phyloP scores from a whole-genome alignment of 805 yeast species.

The Cyberlindnera suaveolens region DNA sequence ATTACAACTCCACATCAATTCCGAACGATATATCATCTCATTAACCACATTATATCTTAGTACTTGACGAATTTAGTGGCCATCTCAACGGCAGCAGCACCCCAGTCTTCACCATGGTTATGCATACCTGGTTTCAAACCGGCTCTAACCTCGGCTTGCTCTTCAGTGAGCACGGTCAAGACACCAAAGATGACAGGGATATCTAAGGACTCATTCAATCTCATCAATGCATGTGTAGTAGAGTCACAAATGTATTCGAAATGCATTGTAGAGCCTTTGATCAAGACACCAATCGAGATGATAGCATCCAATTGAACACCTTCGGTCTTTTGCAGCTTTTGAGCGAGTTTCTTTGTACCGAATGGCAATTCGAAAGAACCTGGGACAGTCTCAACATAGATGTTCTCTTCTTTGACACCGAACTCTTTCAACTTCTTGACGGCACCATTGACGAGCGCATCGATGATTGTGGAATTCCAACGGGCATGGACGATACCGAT shows the following conservation, averaged over 20 bases:
- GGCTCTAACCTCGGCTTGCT: constrained; percentile 90
- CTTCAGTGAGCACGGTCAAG: constrained; percentile 87
- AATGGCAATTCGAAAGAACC: constrained; percentile 93
- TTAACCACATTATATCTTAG: neutral
- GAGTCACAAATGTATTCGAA: constrained; percentile 95
- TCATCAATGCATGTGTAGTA: constrained; percentile 80
- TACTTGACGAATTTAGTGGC: constrained; percentile 35
- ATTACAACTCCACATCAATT: too few species aligned
- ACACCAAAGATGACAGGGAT: constrained; percentile 91
- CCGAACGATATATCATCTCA: too few species aligned
- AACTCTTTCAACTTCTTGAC: constrained; percentile 47
- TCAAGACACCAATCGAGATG: constrained; percentile 89
- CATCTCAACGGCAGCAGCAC: constrained; percentile 98
- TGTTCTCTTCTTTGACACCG: constrained; percentile 74
- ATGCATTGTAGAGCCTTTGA: constrained; percentile 97
- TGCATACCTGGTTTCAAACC: constrained; percentile 80
- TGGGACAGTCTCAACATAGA: constrained; percentile 80
- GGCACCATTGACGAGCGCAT: constrained; percentile 77
- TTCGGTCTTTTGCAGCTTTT: constrained; percentile 32
- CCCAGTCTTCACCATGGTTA: constrained; percentile 98
- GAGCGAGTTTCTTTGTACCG: constrained; percentile 53
- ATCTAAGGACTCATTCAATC: constrained; percentile 58
- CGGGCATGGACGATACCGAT: constrained; percentile 93
- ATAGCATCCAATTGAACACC: constrained; percentile 68
- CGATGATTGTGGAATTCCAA: constrained; percentile 81